Evolutionary conservation across 202 grass and related monocot genomes (phyloP).

Genomic region (Zizania palustris): DNA sequence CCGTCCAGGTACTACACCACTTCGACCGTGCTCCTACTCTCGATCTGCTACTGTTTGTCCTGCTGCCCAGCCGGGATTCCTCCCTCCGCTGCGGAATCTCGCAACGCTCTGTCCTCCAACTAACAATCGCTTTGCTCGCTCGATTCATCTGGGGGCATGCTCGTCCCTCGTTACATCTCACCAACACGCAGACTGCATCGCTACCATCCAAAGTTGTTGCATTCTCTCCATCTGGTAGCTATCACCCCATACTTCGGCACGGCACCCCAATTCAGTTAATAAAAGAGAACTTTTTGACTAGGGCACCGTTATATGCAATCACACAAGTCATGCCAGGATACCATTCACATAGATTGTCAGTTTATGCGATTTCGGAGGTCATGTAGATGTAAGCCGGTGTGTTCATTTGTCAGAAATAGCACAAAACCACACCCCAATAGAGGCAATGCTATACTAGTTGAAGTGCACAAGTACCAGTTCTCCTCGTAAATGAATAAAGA

Average conservation of each 20-base stretch:
- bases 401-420: background rate
- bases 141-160: background rate
- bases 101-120: too few relatives aligned
- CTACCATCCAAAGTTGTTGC: background rate
- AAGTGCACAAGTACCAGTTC: too few relatives aligned
- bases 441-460: background rate
- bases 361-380: background rate
- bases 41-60: background rate
- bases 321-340: background rate
- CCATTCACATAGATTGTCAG: background rate
- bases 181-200: background rate
- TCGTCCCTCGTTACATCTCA: too few relatives aligned
- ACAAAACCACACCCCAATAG: background rate
- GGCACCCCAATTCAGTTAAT: too few relatives aligned
- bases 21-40: background rate
- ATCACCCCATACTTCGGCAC: background rate
- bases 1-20: slow-evolving; percentile 58
- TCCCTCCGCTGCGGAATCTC: background rate
- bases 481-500: background rate
- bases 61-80: background rate
- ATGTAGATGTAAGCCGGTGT: background rate
- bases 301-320: background rate
- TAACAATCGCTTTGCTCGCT: background rate
- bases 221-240: background rate
- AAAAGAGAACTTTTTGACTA: background rate